Base-by-base conservation (phyloP, 2,329 filamentous ascomycete genomes). In the Pseudogymnoascus sp. region DNA sequence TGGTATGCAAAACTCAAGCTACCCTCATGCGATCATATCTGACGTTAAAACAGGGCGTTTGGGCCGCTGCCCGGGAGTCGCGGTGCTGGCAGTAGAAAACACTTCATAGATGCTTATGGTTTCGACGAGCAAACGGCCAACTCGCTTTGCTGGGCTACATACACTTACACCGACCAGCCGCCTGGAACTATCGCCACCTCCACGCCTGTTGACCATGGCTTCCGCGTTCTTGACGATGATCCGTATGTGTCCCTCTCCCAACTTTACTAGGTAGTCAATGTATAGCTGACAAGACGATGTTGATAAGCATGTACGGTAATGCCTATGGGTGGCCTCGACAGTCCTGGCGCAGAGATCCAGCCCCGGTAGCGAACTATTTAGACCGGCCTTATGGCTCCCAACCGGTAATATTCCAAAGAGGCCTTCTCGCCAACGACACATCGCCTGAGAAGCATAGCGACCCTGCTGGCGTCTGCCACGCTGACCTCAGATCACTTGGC, bases 41-140 rank as follows among this genome's bases (percentile, higher is more conserved):
- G 28, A 46, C 60, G 46, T 18, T 36, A 46, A 31, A 62, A 46
- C 5, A 60, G 63, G 63, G 60, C 46, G 28, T 64, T 64, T 44
- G 44, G 21, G 11, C 16, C 14, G 23, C 18, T 60, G 37, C 28
- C 18, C 25, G 61, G 5, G 23, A 40, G 63, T 34, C 60, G 63
- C 34, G 63, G 46, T 18, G 61, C 5, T 34, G 34, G 21, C 8
- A 28, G 37, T 31, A 46, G 28, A 44, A 12, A 21, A 11, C 62
- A 64, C 42, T 65, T 65, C 62, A 44, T 64, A 12, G 40, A 61
- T 46, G 14, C 21, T 11, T 65, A 66, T 50, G 60, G 62, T 21
- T 66, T 65, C 38, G 65, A 66, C 31, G 64, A 63, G 11, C 63
- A 66, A 61, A 66, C 63, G 14, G 40, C 61, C 5, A 31, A 31